phyloP scores from a whole-genome alignment of 2,329 filamentous ascomycete genomes.

The Calcarisporium arbuscula region DNA sequence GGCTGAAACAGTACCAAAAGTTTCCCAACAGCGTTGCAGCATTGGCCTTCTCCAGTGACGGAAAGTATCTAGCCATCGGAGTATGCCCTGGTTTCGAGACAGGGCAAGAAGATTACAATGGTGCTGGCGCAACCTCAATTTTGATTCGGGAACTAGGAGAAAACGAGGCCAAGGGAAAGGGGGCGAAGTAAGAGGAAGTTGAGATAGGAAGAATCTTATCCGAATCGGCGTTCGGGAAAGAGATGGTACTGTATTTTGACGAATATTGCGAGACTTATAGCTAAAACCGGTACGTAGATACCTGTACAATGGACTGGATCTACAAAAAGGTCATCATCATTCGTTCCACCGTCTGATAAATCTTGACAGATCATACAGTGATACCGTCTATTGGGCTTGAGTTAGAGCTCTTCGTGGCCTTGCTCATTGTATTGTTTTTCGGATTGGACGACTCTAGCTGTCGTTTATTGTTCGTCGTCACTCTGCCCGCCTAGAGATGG shows the following conservation, averaged over 20 bases:
- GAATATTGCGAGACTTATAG: too few relatives aligned
- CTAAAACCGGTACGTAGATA: slow-evolving; percentile 23
- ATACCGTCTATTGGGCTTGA: slow-evolving; percentile 1
- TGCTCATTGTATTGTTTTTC: too few relatives aligned
- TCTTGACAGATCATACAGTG: background rate
- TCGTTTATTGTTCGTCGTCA: too few relatives aligned
- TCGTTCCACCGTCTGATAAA: background rate
- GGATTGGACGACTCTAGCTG: too few relatives aligned
- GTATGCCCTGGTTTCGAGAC: slow-evolving; percentile 85
- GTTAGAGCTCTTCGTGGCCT: too few relatives aligned
- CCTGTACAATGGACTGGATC: slow-evolving; percentile 18
- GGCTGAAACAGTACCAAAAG: slow-evolving; percentile 84
- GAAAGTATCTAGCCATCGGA: slow-evolving; percentile 70
- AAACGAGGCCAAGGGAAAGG: slow-evolving; percentile 82
- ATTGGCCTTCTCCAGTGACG: slow-evolving; percentile 70
- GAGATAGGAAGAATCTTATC: slow-evolving; percentile 13
- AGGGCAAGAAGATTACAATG: slow-evolving; percentile 70
- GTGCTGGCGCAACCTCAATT: slow-evolving; percentile 68
- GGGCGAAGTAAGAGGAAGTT: slow-evolving; percentile 49
- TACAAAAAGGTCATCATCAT: slow-evolving; percentile 1
- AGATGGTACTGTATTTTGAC: slow-evolving; percentile 19
- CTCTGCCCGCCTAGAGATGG: too few relatives aligned
- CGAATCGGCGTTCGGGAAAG: slow-evolving; percentile 24
- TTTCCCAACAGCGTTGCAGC: slow-evolving; percentile 73
- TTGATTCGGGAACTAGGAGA: slow-evolving; percentile 79